phyloP scores from a whole-genome alignment of 2,329 filamentous ascomycete genomes.

The Fusarium sp. region DNA sequence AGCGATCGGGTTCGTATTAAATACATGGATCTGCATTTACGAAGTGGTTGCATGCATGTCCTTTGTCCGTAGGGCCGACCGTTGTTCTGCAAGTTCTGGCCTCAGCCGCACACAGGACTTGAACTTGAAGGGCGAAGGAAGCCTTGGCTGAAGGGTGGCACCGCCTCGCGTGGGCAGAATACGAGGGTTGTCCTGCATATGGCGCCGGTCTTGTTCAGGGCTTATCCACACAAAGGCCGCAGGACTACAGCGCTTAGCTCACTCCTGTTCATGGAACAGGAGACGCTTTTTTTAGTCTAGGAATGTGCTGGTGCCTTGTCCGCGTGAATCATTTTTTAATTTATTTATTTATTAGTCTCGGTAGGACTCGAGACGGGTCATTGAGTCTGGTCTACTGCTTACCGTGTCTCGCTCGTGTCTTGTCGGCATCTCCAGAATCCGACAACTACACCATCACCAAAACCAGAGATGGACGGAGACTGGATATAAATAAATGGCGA shows the following conservation, averaged over 20 bases:
- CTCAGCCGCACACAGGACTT: conserved; percentile 16
- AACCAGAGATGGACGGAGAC: background rate
- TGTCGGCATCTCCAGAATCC: background rate
- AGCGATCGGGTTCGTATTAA: conserved; percentile 25
- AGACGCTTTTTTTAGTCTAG: conserved; percentile 10
- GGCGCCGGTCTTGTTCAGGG: conserved; percentile 19
- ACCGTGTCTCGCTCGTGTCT: background rate
- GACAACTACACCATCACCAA: background rate
- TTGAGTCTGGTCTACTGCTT: background rate
- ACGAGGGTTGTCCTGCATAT: conserved; percentile 32
- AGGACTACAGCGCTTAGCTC: conserved; percentile 19
- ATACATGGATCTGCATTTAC: conserved; percentile 3
- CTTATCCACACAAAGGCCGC: conserved; percentile 18
- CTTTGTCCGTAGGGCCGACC: conserved; percentile 8
- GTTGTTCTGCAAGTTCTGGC: conserved; percentile 7
- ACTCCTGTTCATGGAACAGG: background rate
- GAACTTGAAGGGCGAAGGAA: background rate
- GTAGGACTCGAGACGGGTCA: background rate
- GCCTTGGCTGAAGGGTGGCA: conserved; percentile 20
- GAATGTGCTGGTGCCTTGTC: conserved; percentile 12
- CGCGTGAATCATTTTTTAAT: background rate
- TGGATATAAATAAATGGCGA: background rate
- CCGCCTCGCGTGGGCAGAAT: conserved; percentile 34
- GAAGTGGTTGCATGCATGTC: conserved; percentile 14
- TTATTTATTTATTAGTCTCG: background rate